Percentiles rank a stretch among this genome's conserved stretches.
phyloP scores from a whole-genome alignment of 768 basidiomycete genomes.

The Auriculariales sp. region DNA sequence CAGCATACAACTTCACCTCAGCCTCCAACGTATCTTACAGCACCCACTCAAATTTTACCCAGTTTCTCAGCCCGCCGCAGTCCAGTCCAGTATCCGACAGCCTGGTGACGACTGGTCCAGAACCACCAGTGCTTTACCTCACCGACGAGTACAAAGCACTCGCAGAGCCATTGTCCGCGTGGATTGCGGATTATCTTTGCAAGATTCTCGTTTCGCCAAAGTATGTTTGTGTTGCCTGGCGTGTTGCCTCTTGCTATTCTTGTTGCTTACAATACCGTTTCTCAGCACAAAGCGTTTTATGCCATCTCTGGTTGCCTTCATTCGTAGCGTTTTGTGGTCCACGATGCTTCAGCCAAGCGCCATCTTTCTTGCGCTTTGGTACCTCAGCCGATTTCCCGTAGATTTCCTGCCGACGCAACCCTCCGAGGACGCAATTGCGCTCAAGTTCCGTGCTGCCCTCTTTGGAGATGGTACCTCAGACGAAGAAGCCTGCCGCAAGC shows the following conservation, averaged over 20 bases:
- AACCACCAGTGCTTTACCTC: neutral
- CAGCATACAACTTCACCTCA: no score
- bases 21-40: no score
- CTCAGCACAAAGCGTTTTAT: conserved; percentile 34
- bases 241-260: conserved; percentile 22
- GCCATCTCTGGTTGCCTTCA: conserved; percentile 30
- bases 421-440: conserved; percentile 17
- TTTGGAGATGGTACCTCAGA: neutral
- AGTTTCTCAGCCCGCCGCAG: no score
- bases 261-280: conserved; percentile 3
- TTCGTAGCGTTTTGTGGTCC: conserved; percentile 62
- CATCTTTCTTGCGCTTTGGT: conserved; percentile 66
- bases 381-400: conserved; percentile 63
- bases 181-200: conserved; percentile 72
- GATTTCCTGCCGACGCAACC: conserved; percentile 23
- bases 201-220: conserved; percentile 57
- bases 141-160: conserved; percentile 44
- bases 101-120: neutral
- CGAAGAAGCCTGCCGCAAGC: neutral
- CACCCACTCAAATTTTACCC: no score
- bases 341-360: conserved; percentile 74
- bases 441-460: neutral
- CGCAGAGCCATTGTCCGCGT: conserved; percentile 63
- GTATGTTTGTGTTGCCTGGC: conserved; percentile 37
- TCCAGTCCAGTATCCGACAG: no score